Conservation (phyloP, 176 grass and related monocot genomes). For the Bromus sterilis region DNA sequence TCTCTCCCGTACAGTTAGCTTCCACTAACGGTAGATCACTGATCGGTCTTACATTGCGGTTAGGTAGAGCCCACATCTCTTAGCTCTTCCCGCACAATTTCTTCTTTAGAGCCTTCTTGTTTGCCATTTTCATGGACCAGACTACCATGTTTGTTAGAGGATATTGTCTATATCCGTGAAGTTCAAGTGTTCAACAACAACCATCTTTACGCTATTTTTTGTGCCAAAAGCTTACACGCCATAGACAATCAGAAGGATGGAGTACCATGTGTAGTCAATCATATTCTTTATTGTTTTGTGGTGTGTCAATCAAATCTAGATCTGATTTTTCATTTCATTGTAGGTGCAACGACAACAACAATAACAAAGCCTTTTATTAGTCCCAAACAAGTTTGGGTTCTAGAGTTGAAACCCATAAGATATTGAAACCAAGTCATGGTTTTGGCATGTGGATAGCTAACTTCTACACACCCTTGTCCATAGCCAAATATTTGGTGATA, state of each 20-base stretch:
- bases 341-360: no score
- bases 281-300: not conserved
- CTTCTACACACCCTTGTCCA: no score
- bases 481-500: no score
- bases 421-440: no score
- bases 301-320: not conserved
- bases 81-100: not conserved
- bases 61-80: no score
- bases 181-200: not conserved
- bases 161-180: no score
- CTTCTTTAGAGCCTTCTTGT: not conserved
- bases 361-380: no score
- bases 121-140: not conserved
- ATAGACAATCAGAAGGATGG: not conserved
- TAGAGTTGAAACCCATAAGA: no score
- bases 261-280: not conserved
- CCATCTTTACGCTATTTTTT: not conserved
- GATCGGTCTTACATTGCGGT: no score
- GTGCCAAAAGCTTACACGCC: not conserved
- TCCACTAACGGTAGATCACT: no score
- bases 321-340: not conserved
- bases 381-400: no score
- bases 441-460: no score
- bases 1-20: not conserved
- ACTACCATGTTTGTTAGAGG: not conserved